These are phyloP conservation scores for Lathyrus sativus DNA, from an alignment of 306 rosid species.

Conservation along the genomic window DNA sequence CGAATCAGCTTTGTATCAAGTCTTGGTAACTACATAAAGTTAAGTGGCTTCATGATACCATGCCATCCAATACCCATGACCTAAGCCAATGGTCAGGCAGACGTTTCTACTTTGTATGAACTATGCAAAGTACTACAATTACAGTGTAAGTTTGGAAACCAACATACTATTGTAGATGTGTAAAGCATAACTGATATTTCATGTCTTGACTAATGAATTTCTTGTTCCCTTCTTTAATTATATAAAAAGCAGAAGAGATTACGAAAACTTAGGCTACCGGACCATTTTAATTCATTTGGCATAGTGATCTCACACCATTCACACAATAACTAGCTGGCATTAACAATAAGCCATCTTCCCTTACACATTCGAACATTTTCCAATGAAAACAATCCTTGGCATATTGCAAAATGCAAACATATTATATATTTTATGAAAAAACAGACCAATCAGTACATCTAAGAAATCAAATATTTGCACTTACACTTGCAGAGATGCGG, in stretches of 20 bases:
- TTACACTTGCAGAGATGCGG: conserved; percentile 95
- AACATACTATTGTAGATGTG: conserved; percentile 10
- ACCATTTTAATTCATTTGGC: conserved; percentile 24
- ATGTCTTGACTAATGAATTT: conserved; percentile 15
- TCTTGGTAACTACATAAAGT: conserved; percentile 16
- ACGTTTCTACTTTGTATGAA: conserved; percentile 33
- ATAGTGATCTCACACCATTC: conserved; percentile 10
- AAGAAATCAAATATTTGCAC: conserved; percentile 41
- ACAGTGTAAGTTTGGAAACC: conserved; percentile 20
- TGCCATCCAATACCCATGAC: not conserved
- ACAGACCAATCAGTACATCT: conserved; percentile 9
- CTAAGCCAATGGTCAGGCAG: conserved; percentile 12
- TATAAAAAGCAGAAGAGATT: conserved; percentile 22
- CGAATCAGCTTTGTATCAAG: not conserved
- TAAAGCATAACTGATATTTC: conserved; percentile 23
- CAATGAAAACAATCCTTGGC: conserved; percentile 18
- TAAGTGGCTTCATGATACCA: conserved; percentile 27
- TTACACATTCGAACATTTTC: conserved; percentile 17
- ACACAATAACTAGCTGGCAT: conserved; percentile 33
- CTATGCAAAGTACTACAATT: conserved; percentile 17
- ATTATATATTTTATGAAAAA: conserved; percentile 26
- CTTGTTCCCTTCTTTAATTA: not conserved
- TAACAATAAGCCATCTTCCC: conserved; percentile 26
- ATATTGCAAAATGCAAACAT: conserved; percentile 23
- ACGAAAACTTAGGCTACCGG: conserved; percentile 24